These are phyloP conservation scores for Astragalus membranaceus DNA, from an alignment of 306 rosid genomes.

Conservation along the genomic window DNA sequence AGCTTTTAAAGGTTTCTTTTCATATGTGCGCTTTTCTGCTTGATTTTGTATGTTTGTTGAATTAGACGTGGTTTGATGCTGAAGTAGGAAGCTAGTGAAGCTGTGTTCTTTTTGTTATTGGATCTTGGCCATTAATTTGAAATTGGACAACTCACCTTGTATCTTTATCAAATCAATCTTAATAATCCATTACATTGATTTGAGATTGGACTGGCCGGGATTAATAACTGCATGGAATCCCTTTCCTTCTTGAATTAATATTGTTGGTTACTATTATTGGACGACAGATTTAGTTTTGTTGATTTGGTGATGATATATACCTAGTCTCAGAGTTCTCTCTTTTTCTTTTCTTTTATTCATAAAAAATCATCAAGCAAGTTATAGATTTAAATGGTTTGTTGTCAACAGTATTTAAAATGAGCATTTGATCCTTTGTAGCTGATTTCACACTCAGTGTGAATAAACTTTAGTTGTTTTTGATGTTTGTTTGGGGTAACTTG, in stretches of 20 bases:
- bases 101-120: not conserved
- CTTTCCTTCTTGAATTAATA: too few relatives aligned
- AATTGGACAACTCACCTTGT: too few relatives aligned
- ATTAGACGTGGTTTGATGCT: not conserved
- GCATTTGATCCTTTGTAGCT: not conserved
- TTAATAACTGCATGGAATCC: too few relatives aligned
- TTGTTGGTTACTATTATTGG: not conserved
- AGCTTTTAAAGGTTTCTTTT: not conserved
- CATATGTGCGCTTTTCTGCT: not conserved
- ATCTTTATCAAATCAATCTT: too few relatives aligned
- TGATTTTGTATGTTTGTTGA: not conserved
- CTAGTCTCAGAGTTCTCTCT: not conserved
- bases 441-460: not conserved
- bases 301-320: not conserved
- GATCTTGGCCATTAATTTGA: too few relatives aligned
- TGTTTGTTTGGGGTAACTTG: not conserved
- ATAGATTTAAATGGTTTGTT: not conserved
- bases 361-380: not conserved
- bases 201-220: too few relatives aligned
- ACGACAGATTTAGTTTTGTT: not conserved
- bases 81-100: not conserved
- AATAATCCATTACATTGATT: too few relatives aligned
- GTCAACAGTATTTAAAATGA: not conserved
- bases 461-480: too few relatives aligned
- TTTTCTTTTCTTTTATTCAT: not conserved